phyloP scores from a whole-genome alignment of 1,139 yeast genomes.

The Pneumocystis sp. region DNA sequence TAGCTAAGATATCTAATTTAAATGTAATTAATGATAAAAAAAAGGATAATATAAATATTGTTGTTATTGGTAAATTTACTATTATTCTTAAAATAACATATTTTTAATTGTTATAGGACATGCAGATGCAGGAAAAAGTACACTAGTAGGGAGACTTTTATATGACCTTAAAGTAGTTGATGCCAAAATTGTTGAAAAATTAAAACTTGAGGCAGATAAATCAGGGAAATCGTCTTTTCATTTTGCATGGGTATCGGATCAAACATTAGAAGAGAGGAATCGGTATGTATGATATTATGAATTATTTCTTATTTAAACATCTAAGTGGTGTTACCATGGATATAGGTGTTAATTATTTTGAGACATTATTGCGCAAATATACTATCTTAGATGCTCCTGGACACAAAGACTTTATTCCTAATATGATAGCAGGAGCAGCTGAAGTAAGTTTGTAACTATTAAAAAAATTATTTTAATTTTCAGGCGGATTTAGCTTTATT shows the following conservation, averaged over 20 bases:
- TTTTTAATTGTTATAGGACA: conserved; percentile 40
- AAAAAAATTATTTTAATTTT: conserved; percentile 29
- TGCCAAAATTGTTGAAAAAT: conserved; percentile 56
- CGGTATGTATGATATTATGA: conserved; percentile 10
- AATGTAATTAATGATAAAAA: neutral
- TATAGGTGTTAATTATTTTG: conserved; percentile 71
- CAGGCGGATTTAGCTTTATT: conserved; percentile 49
- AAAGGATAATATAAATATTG: conserved; percentile 42
- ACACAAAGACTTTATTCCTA: conserved; percentile 94
- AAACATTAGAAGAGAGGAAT: conserved; percentile 72
- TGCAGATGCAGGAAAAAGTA: conserved; percentile 96
- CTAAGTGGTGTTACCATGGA: conserved; percentile 78
- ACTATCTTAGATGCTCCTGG: conserved; percentile 98
- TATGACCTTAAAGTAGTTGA: conserved; percentile 74
- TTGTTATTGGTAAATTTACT: conserved; percentile 36
- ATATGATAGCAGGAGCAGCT: conserved; percentile 93
- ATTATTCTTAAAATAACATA: neutral
- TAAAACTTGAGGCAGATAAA: conserved; percentile 64
- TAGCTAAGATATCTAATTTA: neutral
- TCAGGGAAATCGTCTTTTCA: conserved; percentile 89
- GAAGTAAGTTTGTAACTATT: conserved; percentile 42
- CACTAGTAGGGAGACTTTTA: conserved; percentile 77
- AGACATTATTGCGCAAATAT: conserved; percentile 47
- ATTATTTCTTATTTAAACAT: neutral
- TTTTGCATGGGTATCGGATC: conserved; percentile 95